Percentiles rank a stretch among this genome's conserved stretches.
phyloP scores from a whole-genome alignment of 2,329 filamentous ascomycete genomes.

The Fusarium heterosporum region DNA sequence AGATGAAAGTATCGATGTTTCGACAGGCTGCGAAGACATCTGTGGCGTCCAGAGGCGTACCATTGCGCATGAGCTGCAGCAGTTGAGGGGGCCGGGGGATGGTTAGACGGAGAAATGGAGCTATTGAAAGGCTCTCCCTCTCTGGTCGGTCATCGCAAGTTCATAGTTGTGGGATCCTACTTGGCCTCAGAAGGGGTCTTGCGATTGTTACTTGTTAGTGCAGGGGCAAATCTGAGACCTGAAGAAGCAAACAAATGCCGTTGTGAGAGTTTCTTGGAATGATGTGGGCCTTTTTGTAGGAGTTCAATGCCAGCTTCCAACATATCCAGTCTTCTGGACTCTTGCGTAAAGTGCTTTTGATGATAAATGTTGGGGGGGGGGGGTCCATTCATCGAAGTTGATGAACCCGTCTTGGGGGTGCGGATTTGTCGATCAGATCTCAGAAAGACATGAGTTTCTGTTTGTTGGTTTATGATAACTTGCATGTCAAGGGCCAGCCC shows the following conservation, averaged over 20 bases:
- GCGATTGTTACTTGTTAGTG: slow-evolving; percentile 6
- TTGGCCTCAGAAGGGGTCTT: slow-evolving; percentile 8
- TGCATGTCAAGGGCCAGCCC: not conserved
- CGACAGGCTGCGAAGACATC: slow-evolving; percentile 12
- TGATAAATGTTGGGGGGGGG: not conserved
- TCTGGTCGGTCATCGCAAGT: not conserved
- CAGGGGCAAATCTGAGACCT: slow-evolving; percentile 12
- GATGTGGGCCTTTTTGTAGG: slow-evolving; percentile 11
- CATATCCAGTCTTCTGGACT: slow-evolving; percentile 8
- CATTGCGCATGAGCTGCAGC: slow-evolving; percentile 16
- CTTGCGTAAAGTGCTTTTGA: not conserved
- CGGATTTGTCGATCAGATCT: slow-evolving; percentile 14
- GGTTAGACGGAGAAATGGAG: not conserved
- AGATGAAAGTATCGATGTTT: slow-evolving; percentile 21
- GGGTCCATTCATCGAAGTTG: slow-evolving; percentile 3
- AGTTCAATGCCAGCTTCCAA: not conserved
- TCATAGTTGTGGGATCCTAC: not conserved
- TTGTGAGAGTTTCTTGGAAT: slow-evolving; percentile 19
- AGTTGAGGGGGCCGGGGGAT: slow-evolving; percentile 9
- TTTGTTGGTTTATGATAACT: slow-evolving; percentile 19
- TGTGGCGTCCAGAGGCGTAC: slow-evolving; percentile 33
- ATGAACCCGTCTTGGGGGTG: slow-evolving; percentile 16
- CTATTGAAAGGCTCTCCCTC: not conserved
- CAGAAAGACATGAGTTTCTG: slow-evolving; percentile 17
- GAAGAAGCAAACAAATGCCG: slow-evolving; percentile 22